Evolutionary conservation across 805 yeast species (phyloP).

Genomic region (Lipomyces lipofer): DNA sequence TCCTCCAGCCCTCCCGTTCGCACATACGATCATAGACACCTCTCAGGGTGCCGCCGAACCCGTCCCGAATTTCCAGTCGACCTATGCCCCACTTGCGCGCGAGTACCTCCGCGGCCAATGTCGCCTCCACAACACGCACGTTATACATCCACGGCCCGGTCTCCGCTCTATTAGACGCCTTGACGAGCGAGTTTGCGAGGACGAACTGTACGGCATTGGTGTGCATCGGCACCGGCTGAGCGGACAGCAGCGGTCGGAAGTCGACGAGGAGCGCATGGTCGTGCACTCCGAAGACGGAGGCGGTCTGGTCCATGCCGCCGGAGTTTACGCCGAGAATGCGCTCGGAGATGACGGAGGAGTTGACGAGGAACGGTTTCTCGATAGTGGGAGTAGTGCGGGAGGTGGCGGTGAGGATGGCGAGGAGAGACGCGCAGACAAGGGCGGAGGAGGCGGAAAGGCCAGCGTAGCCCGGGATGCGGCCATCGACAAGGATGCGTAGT

Average conservation of each 20-base stretch:
- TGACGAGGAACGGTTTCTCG: constrained; percentile 43
- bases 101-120: constrained; percentile 61
- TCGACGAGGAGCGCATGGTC: constrained; percentile 60
- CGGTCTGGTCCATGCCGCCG: constrained; percentile 82
- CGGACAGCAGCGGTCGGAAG: constrained; percentile 60
- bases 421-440: constrained; percentile 62
- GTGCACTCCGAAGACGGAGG: constrained; percentile 62
- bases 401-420: constrained; percentile 55
- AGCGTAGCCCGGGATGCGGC: constrained; percentile 70
- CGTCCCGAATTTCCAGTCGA: constrained; percentile 44
- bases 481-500: constrained; percentile 55
- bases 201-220: constrained; percentile 49
- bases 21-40: constrained; percentile 37
- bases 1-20: constrained; percentile 9
- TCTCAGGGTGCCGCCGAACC: constrained; percentile 57
- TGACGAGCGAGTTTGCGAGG: constrained; percentile 63
- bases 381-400: constrained; percentile 15
- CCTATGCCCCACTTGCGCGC: constrained; percentile 56
- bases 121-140: constrained; percentile 71
- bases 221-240: constrained; percentile 45
- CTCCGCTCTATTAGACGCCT: constrained; percentile 62
- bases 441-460: constrained; percentile 76
- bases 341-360: constrained; percentile 64
- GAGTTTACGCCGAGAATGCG: constrained; percentile 73
- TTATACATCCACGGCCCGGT: constrained; percentile 71